Evolutionary conservation across 148 eudicot species (phyloP), one percentile per base, ranked within the genome.

Genomic region (Rhododendron simsii): DNA sequence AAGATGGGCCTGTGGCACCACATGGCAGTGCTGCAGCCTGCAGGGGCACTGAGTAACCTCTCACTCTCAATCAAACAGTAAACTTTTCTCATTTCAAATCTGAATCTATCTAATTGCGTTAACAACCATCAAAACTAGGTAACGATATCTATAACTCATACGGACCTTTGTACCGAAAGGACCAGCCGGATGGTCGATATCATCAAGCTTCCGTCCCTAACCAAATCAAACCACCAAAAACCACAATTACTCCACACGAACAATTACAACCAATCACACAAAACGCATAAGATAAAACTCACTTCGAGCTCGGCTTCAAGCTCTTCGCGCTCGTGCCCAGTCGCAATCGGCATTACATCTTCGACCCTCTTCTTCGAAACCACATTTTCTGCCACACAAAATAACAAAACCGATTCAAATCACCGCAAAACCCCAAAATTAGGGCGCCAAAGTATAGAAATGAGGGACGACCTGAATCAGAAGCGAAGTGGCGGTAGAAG

Each of bases 101-200:
- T 20, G 28, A 48, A 83, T 48, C 50, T 47, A 47, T 47, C 50
- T 47, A 47, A 47, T 47, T 47, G 9, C 50, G 2, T 3, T 8
- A 83, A 48, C 20, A 84, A 26, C 35, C 10, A 21, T 6, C 44
- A 55, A 55, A 33, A 30, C 45, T 26, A 37, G 47, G 85, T 5
- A 28, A 18, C 15, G 26, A 73, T 45, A 45, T 2, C 20, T 16
- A 45, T 18, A 48, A 82, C 18, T 83, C 26, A 77, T 44, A 90
- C 94, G 78, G 11, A 94, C 98, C 98, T 96, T 96, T 37, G 98
- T 96, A 84, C 98, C 98, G 83, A 96, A 96, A 37, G 98, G 98
- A 83, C 98, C 98, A 15, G 13, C 88, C 11, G 96, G 98, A 82
- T 89, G 84, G 85, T 96, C 84, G 28, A 96, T 92, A 81, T 91